Conservation (phyloP, 208 protist genomes). For the Jaenimonas drosophilae region DNA sequence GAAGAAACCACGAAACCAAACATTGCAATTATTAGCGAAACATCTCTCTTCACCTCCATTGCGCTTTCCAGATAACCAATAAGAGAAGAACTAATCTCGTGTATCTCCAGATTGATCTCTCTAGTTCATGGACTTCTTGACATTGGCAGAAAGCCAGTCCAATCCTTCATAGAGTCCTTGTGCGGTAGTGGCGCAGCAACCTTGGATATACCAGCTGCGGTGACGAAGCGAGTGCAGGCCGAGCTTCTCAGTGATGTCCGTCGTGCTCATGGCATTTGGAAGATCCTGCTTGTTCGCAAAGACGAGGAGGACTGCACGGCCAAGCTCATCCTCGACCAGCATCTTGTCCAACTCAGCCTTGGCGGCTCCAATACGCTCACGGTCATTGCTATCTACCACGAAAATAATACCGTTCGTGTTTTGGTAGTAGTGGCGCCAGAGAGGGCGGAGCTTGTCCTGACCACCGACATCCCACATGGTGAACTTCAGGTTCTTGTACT, state of each 20-base stretch:
- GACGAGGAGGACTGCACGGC: conserved; percentile 89
- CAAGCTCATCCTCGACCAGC: conserved; percentile 91
- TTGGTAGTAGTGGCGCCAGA: conserved; percentile 93
- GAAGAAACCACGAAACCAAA: no score
- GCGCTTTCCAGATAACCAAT: neutral
- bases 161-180: conserved; percentile 74
- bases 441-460: conserved; percentile 87
- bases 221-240: conserved; percentile 78
- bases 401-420: conserved; percentile 93
- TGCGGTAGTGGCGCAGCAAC: conserved; percentile 57
- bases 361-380: conserved; percentile 76
- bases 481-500: conserved; percentile 91
- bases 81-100: neutral
- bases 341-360: conserved; percentile 86
- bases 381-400: conserved; percentile 90
- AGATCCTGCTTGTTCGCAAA: conserved; percentile 98
- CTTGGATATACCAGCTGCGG: conserved; percentile 79
- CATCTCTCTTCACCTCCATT: no score
- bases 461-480: conserved; percentile 90
- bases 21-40: no score
- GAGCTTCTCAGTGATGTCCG: conserved; percentile 90
- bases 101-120: neutral
- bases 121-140: conserved; percentile 39
- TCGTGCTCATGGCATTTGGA: conserved; percentile 91
- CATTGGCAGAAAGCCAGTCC: conserved; percentile 53